Evolutionary conservation across 352 stramenopile genomes (phyloP), one percentile per base, ranked within the genome.

Genomic region (Pythium periplocum): DNA sequence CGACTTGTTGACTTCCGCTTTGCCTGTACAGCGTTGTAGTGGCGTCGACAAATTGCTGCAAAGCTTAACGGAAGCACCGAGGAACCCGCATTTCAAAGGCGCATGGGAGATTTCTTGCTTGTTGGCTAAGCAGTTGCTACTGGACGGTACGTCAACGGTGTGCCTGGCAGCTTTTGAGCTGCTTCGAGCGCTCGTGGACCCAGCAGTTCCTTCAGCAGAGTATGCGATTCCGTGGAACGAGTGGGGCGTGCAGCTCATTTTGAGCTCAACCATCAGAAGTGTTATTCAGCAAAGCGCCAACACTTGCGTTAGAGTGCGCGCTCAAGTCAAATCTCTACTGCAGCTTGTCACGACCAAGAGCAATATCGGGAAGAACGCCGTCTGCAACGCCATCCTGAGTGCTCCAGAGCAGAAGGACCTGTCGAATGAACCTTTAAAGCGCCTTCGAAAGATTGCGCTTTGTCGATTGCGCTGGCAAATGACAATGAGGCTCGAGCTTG

Each of bases 181-280:
- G 6, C 62, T 93, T 0, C 62, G 69, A n/a, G 30, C 87, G 2
- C 56, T 93, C 4, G 67, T 74, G 3, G 69, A 85, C 6, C 73
- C 81, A 4, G 74, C 71, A 4, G 51, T 55, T 1, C n/a, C 51
- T 0, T 43, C 48, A 6, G 43, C 50, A 6, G 69, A 71, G 37
- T 89, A 78, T 48, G 69, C 68, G 1, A 86, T 90, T 48, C 82
- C 82, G 4, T 93, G 82, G 82, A 72, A 70, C 0, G 82, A 93
- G 32, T 93, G 82, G 82, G 82, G 82, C 0, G 79, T 91, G 2
- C 76, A 93, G 42, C 60, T 93, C 33, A 75, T 90, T 36, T 59
- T 93, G 6, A 71, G 76, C 0, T 93, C 78, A 6, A 93, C 80
- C 0, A 75, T 93, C 40, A 79, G 83, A 4, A 86, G 74, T 41